phyloP scores from a whole-genome alignment of 768 basidiomycete species.

The Pholiota conissans region DNA sequence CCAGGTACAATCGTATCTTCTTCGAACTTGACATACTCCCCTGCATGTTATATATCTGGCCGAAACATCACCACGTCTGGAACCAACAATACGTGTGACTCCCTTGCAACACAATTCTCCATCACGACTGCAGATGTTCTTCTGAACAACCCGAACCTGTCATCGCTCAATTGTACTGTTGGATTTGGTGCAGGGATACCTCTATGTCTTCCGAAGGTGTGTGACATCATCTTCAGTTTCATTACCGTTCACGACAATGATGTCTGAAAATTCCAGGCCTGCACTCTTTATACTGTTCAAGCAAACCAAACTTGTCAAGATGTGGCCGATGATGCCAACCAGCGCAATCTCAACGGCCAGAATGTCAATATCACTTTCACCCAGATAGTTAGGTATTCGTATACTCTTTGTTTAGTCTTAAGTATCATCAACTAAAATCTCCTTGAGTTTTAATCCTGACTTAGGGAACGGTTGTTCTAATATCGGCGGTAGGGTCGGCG shows the following conservation, averaged over 20 bases:
- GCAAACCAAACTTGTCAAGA: conserved; percentile 20
- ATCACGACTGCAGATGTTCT: conserved; percentile 12
- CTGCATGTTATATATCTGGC: conserved; percentile 18
- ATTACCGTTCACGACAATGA: too few species aligned
- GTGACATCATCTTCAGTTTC: neutral
- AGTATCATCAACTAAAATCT: neutral
- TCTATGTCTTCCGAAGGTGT: conserved; percentile 16
- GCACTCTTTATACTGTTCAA: conserved; percentile 16
- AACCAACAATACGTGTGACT: conserved; percentile 13
- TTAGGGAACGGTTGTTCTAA: conserved; percentile 1
- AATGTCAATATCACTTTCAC: conserved; percentile 4
- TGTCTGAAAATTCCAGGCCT: conserved; percentile 9
- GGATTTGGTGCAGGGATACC: conserved; percentile 8
- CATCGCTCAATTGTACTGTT: neutral
- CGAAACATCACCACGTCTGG: conserved; percentile 20
- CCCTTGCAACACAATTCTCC: conserved; percentile 10
- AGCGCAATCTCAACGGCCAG: conserved; percentile 1
- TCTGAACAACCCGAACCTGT: conserved; percentile 16
- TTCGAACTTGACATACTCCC: neutral
- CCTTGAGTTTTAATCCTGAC: conserved; percentile 2
- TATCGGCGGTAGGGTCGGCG: neutral
- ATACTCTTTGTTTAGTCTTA: neutral
- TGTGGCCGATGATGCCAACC: conserved; percentile 8
- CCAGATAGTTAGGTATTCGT: neutral
- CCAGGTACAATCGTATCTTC: neutral